A percentile compares a stretch with the other conserved stretches of the same genome.
Evolutionary conservation across 352 stramenopile species (phyloP).

Genomic region (Pythium biforme): DNA sequence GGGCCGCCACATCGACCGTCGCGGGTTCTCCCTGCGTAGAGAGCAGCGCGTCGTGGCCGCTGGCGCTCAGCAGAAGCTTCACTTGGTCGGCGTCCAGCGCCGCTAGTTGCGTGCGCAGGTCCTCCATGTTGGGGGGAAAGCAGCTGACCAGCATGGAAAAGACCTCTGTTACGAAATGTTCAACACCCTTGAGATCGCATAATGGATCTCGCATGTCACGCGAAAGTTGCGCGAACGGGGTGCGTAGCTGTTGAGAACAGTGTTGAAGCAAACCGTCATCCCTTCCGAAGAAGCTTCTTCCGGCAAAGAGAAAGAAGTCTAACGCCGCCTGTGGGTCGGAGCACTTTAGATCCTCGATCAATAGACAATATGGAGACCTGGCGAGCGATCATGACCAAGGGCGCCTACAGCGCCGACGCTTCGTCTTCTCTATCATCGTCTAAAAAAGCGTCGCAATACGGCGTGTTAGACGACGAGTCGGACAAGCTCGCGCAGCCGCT

Average conservation of each 20-base stretch:
- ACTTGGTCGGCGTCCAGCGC: slow-evolving; percentile 33
- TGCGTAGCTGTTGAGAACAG: slow-evolving; percentile 6
- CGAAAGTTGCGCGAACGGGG: slow-evolving; percentile 29
- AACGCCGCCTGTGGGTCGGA: too few relatives aligned
- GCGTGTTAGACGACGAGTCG: slow-evolving; percentile 32
- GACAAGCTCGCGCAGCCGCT: slow-evolving; percentile 41
- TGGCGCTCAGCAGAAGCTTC: slow-evolving; percentile 28
- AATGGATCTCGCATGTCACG: slow-evolving; percentile 12
- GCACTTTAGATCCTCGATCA: not conserved
- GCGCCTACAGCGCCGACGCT: slow-evolving; percentile 23
- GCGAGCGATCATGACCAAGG: slow-evolving; percentile 27
- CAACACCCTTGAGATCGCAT: not conserved
- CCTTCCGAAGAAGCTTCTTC: slow-evolving; percentile 7
- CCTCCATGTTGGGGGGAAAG: slow-evolving; percentile 32
- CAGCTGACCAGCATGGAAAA: not conserved
- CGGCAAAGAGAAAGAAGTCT: too few relatives aligned
- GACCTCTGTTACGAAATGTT: not conserved
- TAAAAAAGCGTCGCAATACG: slow-evolving; percentile 28
- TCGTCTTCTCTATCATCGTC: not conserved
- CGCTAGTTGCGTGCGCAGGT: slow-evolving; percentile 31
- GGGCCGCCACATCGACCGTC: slow-evolving; percentile 15
- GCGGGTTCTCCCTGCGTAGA: not conserved
- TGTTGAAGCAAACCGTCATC: slow-evolving; percentile 18
- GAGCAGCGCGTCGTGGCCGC: slow-evolving; percentile 37
- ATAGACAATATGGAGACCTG: slow-evolving; percentile 26